Evolutionary conservation across 2,329 filamentous ascomycete genomes (phyloP).

Genomic region (Diaporthe capsici): DNA sequence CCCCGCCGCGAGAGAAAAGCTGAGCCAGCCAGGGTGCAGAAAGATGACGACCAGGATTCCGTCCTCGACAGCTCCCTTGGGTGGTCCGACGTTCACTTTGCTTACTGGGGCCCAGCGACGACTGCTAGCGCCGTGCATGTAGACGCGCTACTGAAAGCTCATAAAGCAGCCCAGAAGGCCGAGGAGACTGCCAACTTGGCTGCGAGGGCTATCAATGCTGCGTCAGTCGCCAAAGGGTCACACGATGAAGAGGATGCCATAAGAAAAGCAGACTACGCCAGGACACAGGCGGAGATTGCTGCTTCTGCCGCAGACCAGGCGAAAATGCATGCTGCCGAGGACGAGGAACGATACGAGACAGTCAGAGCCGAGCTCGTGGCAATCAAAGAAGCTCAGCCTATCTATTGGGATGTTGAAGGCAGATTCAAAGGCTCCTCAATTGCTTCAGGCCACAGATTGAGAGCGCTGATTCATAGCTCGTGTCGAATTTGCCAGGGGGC

Average conservation of each 20-base stretch:
- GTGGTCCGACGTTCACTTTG: background rate
- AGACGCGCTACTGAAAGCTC: background rate
- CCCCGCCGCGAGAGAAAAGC: background rate
- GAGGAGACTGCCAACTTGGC: background rate
- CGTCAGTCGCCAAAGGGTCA: background rate
- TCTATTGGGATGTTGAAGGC: background rate
- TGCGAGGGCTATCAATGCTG: background rate
- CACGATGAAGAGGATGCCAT: background rate
- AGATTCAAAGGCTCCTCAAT: background rate
- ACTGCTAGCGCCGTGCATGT: background rate
- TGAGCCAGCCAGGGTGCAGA: background rate
- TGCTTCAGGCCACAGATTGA: background rate
- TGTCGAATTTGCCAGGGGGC: background rate
- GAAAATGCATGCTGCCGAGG: background rate
- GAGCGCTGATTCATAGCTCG: background rate
- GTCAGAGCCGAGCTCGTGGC: background rate
- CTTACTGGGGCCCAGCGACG: background rate
- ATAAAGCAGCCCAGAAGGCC: background rate
- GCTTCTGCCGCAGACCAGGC: background rate
- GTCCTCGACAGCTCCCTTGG: too few species aligned
- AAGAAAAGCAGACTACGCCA: background rate
- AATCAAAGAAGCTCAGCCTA: background rate
- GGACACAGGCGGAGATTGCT: background rate
- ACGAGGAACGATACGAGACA: background rate
- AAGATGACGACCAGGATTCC: background rate